Percentiles rank a stretch among this genome's conserved stretches.
phyloP scores from a whole-genome alignment of 306 rosid genomes.

The Mimosa bimucronata region DNA sequence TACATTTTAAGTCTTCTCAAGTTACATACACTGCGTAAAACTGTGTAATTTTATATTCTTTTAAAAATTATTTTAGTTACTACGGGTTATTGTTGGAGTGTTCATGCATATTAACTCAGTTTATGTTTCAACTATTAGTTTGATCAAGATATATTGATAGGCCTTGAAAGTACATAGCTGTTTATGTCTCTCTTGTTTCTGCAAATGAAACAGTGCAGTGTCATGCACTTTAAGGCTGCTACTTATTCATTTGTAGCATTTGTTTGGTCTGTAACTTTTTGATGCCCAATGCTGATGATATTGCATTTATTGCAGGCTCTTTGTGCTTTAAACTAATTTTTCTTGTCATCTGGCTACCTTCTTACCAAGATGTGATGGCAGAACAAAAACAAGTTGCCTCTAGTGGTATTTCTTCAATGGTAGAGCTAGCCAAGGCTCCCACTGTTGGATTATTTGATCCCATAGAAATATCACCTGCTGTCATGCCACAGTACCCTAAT shows the following conservation, averaged over 20 bases:
- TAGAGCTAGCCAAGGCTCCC: slow-evolving; percentile 74
- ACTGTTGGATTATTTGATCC: slow-evolving; percentile 77
- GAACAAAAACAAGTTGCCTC: slow-evolving; percentile 46
- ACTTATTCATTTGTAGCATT: not conserved
- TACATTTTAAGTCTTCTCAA: slow-evolving; percentile 11
- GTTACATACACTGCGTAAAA: not conserved
- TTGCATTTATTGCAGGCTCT: slow-evolving; percentile 65
- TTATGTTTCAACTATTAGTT: not conserved
- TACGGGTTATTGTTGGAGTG: slow-evolving; percentile 6
- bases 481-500: slow-evolving; percentile 75
- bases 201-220: not conserved
- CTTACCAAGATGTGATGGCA: slow-evolving; percentile 66
- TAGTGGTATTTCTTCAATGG: slow-evolving; percentile 44
- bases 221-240: not conserved
- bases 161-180: not conserved
- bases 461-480: slow-evolving; percentile 91
- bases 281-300: slow-evolving; percentile 39
- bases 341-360: slow-evolving; percentile 66
- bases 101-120: slow-evolving; percentile 9
- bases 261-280: not conserved
- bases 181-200: not conserved
- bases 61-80: not conserved
- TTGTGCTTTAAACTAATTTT: slow-evolving; percentile 65
- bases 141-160: slow-evolving; percentile 3
- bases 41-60: slow-evolving; percentile 9